Evolutionary conservation across 345 rosid species (phyloP).

Genomic region (Melastoma malabathricum): DNA sequence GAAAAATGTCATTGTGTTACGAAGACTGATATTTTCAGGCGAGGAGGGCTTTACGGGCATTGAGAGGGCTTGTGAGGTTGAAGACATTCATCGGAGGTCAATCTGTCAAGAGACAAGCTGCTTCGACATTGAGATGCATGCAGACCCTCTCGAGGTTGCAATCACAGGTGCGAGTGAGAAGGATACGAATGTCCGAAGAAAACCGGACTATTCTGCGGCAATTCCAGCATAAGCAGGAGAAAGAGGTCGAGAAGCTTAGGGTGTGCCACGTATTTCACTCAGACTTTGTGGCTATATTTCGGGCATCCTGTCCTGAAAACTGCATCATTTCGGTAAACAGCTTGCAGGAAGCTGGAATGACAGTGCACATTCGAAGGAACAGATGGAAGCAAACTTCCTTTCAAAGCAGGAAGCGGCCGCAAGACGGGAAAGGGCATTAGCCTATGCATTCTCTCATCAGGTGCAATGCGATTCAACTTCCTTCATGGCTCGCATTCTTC

Average conservation of each 20-base stretch:
- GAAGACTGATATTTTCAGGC: conserved; percentile 38
- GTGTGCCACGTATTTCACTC: not conserved
- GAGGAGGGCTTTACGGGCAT: conserved; percentile 74
- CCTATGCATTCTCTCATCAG: conserved; percentile 84
- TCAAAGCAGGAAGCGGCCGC: conserved; percentile 59
- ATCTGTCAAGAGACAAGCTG: conserved; percentile 70
- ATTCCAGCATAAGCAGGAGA: conserved; percentile 48
- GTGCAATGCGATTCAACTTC: conserved; percentile 14
- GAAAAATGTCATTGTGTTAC: too few relatives aligned
- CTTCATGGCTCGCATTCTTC: too few relatives aligned
- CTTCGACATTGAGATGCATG: conserved; percentile 72
- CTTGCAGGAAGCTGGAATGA: conserved; percentile 54
- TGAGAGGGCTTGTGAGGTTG: conserved; percentile 77
- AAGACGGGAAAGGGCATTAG: conserved; percentile 88
- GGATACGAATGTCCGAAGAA: conserved; percentile 67
- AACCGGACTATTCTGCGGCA: conserved; percentile 53
- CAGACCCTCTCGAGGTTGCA: conserved; percentile 76
- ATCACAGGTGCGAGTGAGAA: conserved; percentile 60
- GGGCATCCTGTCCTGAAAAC: not conserved
- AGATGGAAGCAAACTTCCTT: conserved; percentile 46
- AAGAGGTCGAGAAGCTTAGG: conserved; percentile 40
- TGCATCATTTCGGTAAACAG: conserved; percentile 11
- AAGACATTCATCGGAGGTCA: conserved; percentile 58
- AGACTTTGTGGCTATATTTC: not conserved
- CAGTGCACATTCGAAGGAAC: conserved; percentile 57